Evolutionary conservation across 1,284 basidiomycete genomes (phyloP), one percentile per base, ranked within the genome.

Genomic region (Cutaneotrichosporon dermatis): DNA sequence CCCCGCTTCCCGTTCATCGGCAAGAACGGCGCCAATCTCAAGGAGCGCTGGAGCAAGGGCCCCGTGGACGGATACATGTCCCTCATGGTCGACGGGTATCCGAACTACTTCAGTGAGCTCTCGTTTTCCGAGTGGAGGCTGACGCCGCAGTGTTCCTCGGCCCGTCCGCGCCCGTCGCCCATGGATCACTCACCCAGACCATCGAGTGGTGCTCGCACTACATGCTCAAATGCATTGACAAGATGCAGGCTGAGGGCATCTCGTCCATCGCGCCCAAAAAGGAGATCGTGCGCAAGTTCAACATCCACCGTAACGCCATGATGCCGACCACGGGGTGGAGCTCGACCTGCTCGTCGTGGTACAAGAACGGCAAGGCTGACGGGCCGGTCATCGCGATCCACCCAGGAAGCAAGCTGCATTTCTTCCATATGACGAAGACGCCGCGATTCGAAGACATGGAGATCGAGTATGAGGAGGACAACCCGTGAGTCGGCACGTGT

Each of bases 381-480:
- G 58, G 54, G 36, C 12, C 16, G 4, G 57, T 61, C 48, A 58
- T 61, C 37, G 58, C 66, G 36, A 66, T 68, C 44, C 68, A 59
- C 51, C 66, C 66, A 4, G 66, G 66, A 2, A 60, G 58, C 34
- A 52, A 65, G n/a, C 25, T 60, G 16, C 63, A 66, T 15, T 60
- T 61, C 59, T 67, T 66, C 44, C 62, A 66, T 52, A 61, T 69
- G 44, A 54, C 66, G n/a, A 57, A 59, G 36, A 25, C 70, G 43
- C 70, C 70, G 1, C 65, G 72, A 0, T 75, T 69, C 67, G 73
- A 75, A 57, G 73, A 75, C 55, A 74, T 58, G 52, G 63, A 69
- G 6, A 42, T 43, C 35, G 60, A 63, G 54, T 45, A 44, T 7
- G 46, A 49, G 10, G 4, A 51, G 25, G 36, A 43, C 4, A 50